Evolutionary conservation across 2,329 filamentous ascomycete genomes (phyloP), one percentile per base, ranked within the genome.

Genomic region (Ceratocystis diversiconidia): DNA sequence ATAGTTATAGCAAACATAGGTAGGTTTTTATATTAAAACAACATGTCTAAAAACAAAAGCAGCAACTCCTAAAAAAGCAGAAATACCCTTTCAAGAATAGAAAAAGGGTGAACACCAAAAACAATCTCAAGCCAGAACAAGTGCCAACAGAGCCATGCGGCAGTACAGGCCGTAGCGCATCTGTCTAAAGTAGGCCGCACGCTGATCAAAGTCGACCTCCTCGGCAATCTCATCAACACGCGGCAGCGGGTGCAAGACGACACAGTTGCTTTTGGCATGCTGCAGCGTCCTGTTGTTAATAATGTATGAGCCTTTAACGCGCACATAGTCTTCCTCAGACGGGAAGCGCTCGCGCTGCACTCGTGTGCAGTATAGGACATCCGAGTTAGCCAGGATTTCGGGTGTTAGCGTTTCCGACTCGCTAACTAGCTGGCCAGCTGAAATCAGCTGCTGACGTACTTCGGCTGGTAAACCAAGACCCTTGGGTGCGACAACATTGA

Each of bases 171-270:
- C 94, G 78, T 97, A 96, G 78, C 88, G 85, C 92, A 96, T 96
- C 88, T 99, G 94, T 88, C 94, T 86, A 79, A 99, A 99, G 80
- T 99, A 99, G 65, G 94, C 92, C 67, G 94, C 94, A 71, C 94
- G 81, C 74, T 95, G 90, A 78, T 99, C 94, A 78, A 95, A 96
- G 77, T 99, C 94, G 61, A 99, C 91, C 79, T 99, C 94, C 77
- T 95, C 90, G 43, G 86, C 85, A 73, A 99, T 87, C 82, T 99
- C 94, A 70, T 88, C 85, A 73, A 97, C 97, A 72, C 94, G 84
- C 50, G 94, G 94, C 72, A 99, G 81, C 66, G 94, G 94, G 77
- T 99, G 94, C 85, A 99, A 85, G 69, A 99, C 89, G 69, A 96
- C 84, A 86, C 95, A 96, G 72, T 88, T 88, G 74, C 81, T 82